phyloP scores from a whole-genome alignment of 2,329 filamentous ascomycete species.

The Fusarium sp. region DNA sequence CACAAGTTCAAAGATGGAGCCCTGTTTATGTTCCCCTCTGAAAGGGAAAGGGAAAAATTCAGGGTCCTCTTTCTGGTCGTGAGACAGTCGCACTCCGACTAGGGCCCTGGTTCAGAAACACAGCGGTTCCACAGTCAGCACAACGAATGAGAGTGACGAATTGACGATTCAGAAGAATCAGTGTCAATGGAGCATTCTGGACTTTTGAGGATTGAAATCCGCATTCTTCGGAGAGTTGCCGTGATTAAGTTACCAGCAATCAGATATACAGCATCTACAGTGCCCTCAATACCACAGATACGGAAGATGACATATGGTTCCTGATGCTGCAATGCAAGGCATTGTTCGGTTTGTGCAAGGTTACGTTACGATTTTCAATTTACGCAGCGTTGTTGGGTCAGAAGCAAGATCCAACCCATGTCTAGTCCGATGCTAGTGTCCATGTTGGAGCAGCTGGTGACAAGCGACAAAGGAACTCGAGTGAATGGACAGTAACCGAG shows the following conservation, averaged over 20 bases:
- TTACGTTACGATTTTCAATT: conserved; percentile 28
- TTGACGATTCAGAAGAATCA: conserved; percentile 31
- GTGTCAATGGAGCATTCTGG: conserved; percentile 14
- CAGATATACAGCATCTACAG: neutral
- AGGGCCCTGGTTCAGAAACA: conserved; percentile 40
- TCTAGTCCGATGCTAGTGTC: conserved; percentile 41
- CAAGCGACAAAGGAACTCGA: conserved; percentile 19
- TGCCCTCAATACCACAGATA: neutral
- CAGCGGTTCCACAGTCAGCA: conserved; percentile 33
- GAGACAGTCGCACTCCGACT: conserved; percentile 41
- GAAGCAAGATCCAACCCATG: conserved; percentile 41
- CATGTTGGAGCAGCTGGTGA: conserved; percentile 36
- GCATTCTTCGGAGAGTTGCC: conserved; percentile 12
- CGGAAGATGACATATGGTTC: conserved; percentile 24
- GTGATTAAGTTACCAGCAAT: conserved; percentile 8
- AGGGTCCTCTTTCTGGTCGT: conserved; percentile 40
- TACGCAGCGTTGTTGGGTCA: conserved; percentile 36
- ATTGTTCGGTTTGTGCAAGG: conserved; percentile 35
- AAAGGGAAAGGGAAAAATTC: conserved; percentile 22
- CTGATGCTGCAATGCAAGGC: conserved; percentile 32
- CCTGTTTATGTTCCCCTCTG: neutral
- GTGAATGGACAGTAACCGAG: conserved; percentile 14
- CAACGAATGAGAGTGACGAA: conserved; percentile 31
- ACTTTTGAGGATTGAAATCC: conserved; percentile 22
- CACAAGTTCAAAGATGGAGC: conserved; percentile 5